A percentile compares a stretch with the other conserved stretches of the same genome.
Conservation (phyloP, 441 rosid species). For the Gossypium trilobum region DNA sequence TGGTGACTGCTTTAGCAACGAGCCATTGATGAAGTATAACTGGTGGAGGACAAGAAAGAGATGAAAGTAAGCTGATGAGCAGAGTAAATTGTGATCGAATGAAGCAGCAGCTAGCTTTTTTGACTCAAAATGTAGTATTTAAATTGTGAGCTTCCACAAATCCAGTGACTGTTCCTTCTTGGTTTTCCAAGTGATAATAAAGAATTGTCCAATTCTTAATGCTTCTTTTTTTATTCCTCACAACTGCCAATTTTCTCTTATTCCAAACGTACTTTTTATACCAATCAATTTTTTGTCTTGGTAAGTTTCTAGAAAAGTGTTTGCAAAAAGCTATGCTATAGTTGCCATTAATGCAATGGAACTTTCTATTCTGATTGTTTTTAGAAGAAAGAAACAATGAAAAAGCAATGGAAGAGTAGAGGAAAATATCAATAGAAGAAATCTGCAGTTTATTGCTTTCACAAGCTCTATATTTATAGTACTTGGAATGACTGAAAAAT, state of each 20-base stretch:
- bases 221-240: background rate
- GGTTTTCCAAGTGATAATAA: background rate
- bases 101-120: background rate
- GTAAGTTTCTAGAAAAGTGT: background rate
- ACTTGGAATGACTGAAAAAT: too few species aligned
- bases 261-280: background rate
- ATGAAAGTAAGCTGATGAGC: background rate
- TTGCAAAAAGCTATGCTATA: background rate
- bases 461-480: too few species aligned
- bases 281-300: background rate
- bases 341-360: background rate
- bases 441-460: too few species aligned
- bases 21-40: slow-evolving; percentile 40
- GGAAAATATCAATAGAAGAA: too few species aligned
- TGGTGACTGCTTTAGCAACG: slow-evolving; percentile 86
- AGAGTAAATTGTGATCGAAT: background rate
- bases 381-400: too few species aligned
- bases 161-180: background rate
- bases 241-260: background rate
- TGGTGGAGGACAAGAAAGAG: background rate
- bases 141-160: background rate
- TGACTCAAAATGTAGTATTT: background rate
- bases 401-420: too few species aligned
- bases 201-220: background rate
- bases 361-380: too few species aligned